Evolutionary conservation across 352 stramenopile genomes (phyloP), one percentile per base, ranked within the genome.

Genomic region (Globisporangium radiosum): DNA sequence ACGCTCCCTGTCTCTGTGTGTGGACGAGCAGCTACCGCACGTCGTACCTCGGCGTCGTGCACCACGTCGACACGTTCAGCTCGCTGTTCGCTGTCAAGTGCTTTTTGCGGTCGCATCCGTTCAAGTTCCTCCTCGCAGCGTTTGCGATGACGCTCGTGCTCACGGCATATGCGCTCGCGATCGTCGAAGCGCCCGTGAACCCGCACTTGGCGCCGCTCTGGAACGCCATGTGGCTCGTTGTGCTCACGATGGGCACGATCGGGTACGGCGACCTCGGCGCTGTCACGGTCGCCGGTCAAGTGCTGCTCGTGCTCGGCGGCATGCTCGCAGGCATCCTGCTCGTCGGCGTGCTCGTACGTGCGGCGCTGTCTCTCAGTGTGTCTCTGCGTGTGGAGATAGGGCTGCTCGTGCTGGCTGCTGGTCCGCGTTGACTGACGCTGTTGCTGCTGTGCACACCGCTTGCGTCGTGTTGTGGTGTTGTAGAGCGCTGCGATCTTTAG

Each of bases 51-150:
- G 82, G 82, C 2, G 69, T 77, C 5, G 67, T 92, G 44, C 78
- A 92, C 53, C 78, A 86, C 55, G 80, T 92, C 42, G 75, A 92
- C 64, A 88, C 82, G 5, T 72, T 87, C 56, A 87, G 76, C 51
- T 83, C 80, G 9, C 65, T 92, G n/a, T 92, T 92, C 44, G 78
- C 80, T 6, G 76, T 88, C 70, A 92, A 92, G 67, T 92, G 81
- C 60, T 83, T 90, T 54, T 64, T 92, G 4, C 80, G 76, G 7
- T 69, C 82, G 3, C 70, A 87, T 56, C 82, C 80, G 19, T 90
- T 92, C 54, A 73, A 72, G 42, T 69, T 90, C 17, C 62, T 92
- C 5, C 37, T 73, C 11, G 67, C 56, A n/a, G 62, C 60, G 8
- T 88, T 89, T 38, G 14, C 68, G 0, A 45, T 62, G 0, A 76